Evolutionary conservation across 129 eudicot species (phyloP), one percentile per base, ranked within the genome.

Genomic region (Mikania micrantha): DNA sequence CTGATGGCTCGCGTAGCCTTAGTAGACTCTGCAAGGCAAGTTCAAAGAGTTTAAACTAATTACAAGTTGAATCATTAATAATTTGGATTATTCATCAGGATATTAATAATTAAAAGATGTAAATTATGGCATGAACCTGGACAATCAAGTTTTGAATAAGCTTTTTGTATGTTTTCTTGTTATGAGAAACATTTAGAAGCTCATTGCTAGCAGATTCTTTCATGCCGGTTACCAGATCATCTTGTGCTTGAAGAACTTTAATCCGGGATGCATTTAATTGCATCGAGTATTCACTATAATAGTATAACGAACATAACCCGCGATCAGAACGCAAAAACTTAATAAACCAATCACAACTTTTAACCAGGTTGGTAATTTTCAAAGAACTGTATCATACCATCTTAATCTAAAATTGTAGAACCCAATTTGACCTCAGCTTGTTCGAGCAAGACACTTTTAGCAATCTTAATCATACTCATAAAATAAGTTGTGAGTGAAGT

Each of bases 161-260:
- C 54, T 75, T 77, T 79, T 57, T 84, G 42, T 84, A 87, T 16
- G 80, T 60, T 38, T 80, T 85, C 32, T 80, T 78, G 83, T 85
- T 81, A 22, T 68, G 62, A 5, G 88, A 68, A 53, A 78, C 81
- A 29, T 71, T 79, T 58, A 84, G 61, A 65, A 88, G 88, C 71
- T 85, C 91, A 68, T 84, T 88, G 63, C 67, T 49, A 9, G 88
- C 82, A 49, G 88, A 40, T 9, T 80, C 75, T 74, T 85, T 88
- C 91, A 88, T 82, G 44, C 71, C 76, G 42, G 20, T 67, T 16
- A 88, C 83, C 47, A 82, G 35, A 50, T 87, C 87, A 63, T 88
- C 95, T 64, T 88, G 90, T 38, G 88, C 95, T 69, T 85, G 95
- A 64, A 88, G 90, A 59, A 85, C 78, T 77, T 82, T 85, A 47